phyloP scores from a whole-genome alignment of 306 rosid species.

The Amphicarpaea edgeworthii region DNA sequence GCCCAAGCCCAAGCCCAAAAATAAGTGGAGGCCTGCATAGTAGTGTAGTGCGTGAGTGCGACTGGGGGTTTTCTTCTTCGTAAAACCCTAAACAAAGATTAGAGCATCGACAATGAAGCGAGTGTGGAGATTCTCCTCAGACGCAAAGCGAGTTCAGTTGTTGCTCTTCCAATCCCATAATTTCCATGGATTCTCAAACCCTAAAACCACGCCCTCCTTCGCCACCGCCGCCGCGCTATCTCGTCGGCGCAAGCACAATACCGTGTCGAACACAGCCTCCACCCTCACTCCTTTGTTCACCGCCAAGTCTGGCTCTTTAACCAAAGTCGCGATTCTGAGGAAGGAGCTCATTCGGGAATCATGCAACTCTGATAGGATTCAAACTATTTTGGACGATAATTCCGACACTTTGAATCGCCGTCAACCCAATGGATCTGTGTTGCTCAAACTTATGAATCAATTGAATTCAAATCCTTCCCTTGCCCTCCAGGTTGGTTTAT shows the following conservation, averaged over 20 bases:
- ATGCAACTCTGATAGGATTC: conserved; percentile 21
- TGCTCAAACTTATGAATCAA: conserved; percentile 61
- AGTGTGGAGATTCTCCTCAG: conserved; percentile 56
- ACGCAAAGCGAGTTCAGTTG: conserved; percentile 51
- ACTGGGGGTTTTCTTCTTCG: neutral
- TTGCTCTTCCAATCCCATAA: conserved; percentile 34
- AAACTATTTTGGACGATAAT: conserved; percentile 44
- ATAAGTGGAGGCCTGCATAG: neutral
- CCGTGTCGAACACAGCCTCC: neutral
- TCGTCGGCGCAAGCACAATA: neutral
- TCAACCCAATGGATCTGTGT: conserved; percentile 28
- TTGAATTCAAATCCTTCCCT: conserved; percentile 62
- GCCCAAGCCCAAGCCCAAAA: neutral
- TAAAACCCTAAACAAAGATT: conserved; percentile 41
- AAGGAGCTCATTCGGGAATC: conserved; percentile 50
- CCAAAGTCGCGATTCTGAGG: conserved; percentile 39
- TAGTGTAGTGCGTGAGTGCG: neutral
- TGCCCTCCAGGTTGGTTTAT: conserved; percentile 60
- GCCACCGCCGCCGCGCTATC: neutral
- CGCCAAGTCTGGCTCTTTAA: neutral
- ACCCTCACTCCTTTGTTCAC: conserved; percentile 19
- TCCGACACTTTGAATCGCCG: conserved; percentile 35
- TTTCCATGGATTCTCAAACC: conserved; percentile 34
- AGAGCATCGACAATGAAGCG: conserved; percentile 60
- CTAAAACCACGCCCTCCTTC: neutral